phyloP scores from a whole-genome alignment of 441 rosid species.

The Lepidium campestre region DNA sequence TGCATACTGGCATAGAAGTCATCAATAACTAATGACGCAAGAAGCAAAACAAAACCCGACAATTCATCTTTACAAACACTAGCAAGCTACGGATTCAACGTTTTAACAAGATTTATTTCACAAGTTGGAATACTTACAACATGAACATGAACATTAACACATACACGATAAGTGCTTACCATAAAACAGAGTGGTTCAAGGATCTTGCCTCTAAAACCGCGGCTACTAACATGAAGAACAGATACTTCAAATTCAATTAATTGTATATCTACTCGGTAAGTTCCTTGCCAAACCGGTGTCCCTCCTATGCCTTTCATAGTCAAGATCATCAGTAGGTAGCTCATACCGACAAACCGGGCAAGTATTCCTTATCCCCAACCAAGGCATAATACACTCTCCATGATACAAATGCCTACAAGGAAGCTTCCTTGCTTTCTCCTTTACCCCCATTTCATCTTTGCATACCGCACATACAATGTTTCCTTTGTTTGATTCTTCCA shows the following conservation, averaged over 20 bases:
- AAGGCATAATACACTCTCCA: conserved; percentile 31
- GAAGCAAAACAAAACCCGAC: background rate
- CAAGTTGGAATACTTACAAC: conserved; percentile 11
- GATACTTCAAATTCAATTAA: background rate
- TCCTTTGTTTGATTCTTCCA: conserved; percentile 19
- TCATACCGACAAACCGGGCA: conserved; percentile 35
- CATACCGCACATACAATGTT: conserved; percentile 26
- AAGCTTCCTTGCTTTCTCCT: conserved; percentile 27
- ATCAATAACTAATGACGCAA: background rate
- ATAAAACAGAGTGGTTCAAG: conserved; percentile 7
- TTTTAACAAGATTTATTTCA: conserved; percentile 11
- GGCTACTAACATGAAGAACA: conserved; percentile 8
- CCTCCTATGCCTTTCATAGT: conserved; percentile 19
- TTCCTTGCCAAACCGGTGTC: background rate
- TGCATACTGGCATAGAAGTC: background rate
- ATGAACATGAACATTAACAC: background rate
- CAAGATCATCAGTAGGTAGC: conserved; percentile 32
- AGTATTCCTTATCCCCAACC: conserved; percentile 32
- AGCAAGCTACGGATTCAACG: background rate
- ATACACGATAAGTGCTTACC: background rate
- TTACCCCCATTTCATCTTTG: conserved; percentile 24
- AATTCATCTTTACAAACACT: background rate
- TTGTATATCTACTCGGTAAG: conserved; percentile 7
- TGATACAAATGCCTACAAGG: conserved; percentile 33
- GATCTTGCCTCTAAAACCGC: background rate